Evolutionary conservation across 768 basidiomycete genomes (phyloP).

Genomic region (Arthromyces matolae): DNA sequence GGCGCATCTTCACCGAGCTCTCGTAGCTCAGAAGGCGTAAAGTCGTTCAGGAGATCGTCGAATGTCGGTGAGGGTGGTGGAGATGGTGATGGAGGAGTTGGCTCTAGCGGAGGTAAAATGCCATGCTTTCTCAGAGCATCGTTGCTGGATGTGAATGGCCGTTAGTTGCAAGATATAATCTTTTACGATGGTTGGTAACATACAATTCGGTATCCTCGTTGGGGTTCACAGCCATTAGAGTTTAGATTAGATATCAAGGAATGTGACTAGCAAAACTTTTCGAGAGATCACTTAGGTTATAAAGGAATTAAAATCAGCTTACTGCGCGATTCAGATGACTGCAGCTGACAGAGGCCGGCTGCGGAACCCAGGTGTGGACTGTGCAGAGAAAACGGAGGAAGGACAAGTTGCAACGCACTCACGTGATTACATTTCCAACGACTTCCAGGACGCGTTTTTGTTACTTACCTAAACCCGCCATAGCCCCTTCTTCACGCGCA

Average conservation of each 20-base stretch:
- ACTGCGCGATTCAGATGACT: background rate
- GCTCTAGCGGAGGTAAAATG: slow-evolving; percentile 74
- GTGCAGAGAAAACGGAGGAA: too few species aligned
- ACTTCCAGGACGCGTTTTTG: too few species aligned
- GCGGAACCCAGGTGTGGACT: too few species aligned
- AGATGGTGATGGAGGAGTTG: slow-evolving; percentile 72
- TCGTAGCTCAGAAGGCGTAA: slow-evolving; percentile 57
- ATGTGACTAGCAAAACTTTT: background rate
- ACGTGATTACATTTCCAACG: background rate
- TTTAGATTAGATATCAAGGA: slow-evolving; percentile 4
- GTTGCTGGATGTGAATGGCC: slow-evolving; percentile 54
- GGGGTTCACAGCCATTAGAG: slow-evolving; percentile 64
- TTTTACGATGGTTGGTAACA: slow-evolving; percentile 23
- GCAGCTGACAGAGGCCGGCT: background rate
- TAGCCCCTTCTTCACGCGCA: background rate
- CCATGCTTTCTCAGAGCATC: slow-evolving; percentile 92
- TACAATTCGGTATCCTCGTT: slow-evolving; percentile 98
- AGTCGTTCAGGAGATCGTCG: slow-evolving; percentile 61
- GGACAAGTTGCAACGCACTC: too few species aligned
- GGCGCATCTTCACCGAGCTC: slow-evolving; percentile 69
- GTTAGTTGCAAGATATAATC: background rate
- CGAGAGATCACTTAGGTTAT: too few species aligned
- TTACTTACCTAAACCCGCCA: too few species aligned
- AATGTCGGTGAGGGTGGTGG: slow-evolving; percentile 76
- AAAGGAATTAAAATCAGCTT: too few species aligned